phyloP scores from a whole-genome alignment of 225 moss, liverwort and hornwort genomes.

The Straminergon stramineum region DNA sequence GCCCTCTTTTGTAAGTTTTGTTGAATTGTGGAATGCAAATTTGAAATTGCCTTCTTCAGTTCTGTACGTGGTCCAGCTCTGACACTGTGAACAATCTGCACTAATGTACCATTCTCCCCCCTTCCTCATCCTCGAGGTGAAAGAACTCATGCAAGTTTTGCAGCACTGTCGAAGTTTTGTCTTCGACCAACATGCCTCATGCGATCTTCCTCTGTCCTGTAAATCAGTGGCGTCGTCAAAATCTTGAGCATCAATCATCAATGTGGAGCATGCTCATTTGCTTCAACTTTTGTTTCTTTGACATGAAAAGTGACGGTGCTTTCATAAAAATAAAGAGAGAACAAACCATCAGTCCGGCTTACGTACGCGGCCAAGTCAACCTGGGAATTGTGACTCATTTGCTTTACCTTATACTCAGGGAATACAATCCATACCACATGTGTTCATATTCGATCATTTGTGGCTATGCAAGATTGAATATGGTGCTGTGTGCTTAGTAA shows the following conservation, averaged over 20 bases:
- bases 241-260: neutral
- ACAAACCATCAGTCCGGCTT: too few relatives aligned
- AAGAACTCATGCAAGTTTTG: neutral
- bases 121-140: neutral
- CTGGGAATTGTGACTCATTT: neutral
- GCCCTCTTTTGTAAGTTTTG: too few relatives aligned
- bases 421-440: neutral
- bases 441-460: neutral
- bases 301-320: neutral
- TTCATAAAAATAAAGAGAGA: neutral
- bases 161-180: neutral
- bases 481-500: neutral
- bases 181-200: neutral
- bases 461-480: neutral
- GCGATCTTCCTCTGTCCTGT: neutral
- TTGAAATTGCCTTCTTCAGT: neutral
- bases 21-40: neutral
- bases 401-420: neutral
- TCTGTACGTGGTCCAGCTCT: neutral
- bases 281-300: neutral
- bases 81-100: neutral
- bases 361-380: fast-evolving
- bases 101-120: neutral
- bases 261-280: neutral
- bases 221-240: neutral